Conservation (phyloP, 805 yeast species). For the Zygotorulaspora florentina region DNA sequence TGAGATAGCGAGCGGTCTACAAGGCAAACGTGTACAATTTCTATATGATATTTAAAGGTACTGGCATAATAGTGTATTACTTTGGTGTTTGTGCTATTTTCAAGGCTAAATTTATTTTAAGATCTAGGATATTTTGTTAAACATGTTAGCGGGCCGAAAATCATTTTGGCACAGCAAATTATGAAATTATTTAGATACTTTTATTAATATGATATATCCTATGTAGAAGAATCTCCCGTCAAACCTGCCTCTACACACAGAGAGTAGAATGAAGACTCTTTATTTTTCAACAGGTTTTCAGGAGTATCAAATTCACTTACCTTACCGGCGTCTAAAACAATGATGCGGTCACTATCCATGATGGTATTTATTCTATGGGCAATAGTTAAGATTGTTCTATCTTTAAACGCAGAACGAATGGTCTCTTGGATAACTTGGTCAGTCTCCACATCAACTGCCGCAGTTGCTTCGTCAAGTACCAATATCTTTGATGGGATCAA, state of each 20-base stretch:
- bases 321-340: slow-evolving; percentile 70
- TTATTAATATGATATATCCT: neutral
- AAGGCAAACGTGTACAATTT: too few species aligned
- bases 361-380: slow-evolving; percentile 83
- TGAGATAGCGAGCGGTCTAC: too few species aligned
- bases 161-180: too few species aligned
- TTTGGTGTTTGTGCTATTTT: too few species aligned
- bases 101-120: too few species aligned
- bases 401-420: slow-evolving; percentile 66
- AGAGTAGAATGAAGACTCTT: slow-evolving; percentile 69
- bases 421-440: slow-evolving; percentile 75
- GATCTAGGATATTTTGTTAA: too few species aligned
- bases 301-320: slow-evolving; percentile 79
- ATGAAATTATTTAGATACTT: too few species aligned
- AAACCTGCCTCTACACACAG: slow-evolving; percentile 81
- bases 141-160: too few species aligned
- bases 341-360: slow-evolving; percentile 72
- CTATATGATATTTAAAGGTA: too few species aligned
- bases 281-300: slow-evolving; percentile 55
- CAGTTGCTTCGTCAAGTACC: slow-evolving; percentile 82
- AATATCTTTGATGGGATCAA: slow-evolving; percentile 59
- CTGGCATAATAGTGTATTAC: too few species aligned
- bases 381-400: slow-evolving; percentile 75
- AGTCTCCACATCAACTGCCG: slow-evolving; percentile 84
- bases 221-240: neutral